Evolutionary conservation across 2,329 filamentous ascomycete species (phyloP).

Genomic region (Akanthomyces muscarius): DNA sequence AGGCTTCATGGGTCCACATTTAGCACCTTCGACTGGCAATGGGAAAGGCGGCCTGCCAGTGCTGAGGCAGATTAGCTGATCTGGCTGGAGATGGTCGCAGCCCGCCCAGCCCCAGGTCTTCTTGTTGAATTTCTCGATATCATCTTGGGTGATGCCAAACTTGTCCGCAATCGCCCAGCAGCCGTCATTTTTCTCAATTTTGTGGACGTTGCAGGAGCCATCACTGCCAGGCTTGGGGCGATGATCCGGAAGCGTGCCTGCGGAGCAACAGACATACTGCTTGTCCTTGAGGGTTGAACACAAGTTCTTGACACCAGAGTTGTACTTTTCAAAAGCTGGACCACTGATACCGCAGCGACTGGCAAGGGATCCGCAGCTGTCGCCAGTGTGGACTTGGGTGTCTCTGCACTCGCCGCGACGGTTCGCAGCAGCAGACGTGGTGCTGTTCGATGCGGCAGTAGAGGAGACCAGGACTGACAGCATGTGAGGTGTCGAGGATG

Average conservation of each 20-base stretch:
- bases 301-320: too few species aligned
- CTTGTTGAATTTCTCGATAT: constrained; percentile 22
- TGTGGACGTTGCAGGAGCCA: constrained; percentile 33
- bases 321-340: too few species aligned
- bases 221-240: constrained; percentile 31
- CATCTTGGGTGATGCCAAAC: constrained; percentile 17
- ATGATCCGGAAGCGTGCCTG: constrained; percentile 31
- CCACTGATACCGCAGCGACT: too few species aligned
- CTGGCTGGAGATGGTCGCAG: constrained; percentile 20
- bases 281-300: constrained; percentile 22
- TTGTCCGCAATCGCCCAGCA: constrained; percentile 30
- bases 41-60: constrained; percentile 25
- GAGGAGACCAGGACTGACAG: too few species aligned
- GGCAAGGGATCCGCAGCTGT: too few species aligned
- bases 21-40: constrained; percentile 27
- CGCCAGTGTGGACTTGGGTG: too few species aligned
- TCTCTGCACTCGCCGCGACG: too few species aligned
- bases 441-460: too few species aligned
- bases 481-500: too few species aligned
- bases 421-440: too few species aligned
- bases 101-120: constrained; percentile 28
- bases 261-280: constrained; percentile 31
- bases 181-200: constrained; percentile 29
- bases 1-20: constrained; percentile 40
- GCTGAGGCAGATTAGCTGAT: constrained; percentile 24